Percentiles rank a stretch among this genome's conserved stretches.
These are phyloP conservation scores for Neofusicoccum sp. DNA, from an alignment of 2,329 filamentous ascomycete species.

Conservation along the genomic window DNA sequence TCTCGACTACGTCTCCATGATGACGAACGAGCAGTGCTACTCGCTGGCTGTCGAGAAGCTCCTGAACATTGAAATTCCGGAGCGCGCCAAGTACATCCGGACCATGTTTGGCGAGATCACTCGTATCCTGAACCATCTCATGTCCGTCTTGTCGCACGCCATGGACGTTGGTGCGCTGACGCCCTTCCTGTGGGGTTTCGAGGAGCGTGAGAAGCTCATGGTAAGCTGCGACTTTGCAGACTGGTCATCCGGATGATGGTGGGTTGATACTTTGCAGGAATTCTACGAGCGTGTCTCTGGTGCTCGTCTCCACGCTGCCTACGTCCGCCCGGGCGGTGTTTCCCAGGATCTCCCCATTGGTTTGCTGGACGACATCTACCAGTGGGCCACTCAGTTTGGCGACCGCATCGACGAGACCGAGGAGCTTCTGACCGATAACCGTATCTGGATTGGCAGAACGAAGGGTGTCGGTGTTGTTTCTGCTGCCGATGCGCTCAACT, in stretches of 20 bases:
- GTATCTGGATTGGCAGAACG: conserved; percentile 96
- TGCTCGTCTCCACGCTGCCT: conserved; percentile 94
- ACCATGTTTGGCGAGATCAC: conserved; percentile 96
- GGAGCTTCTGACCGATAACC: conserved; percentile 97
- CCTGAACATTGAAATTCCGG: conserved; percentile 92
- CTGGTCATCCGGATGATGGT: not conserved
- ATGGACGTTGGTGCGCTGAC: conserved; percentile 99
- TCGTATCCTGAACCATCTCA: conserved; percentile 91
- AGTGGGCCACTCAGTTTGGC: conserved; percentile 98
- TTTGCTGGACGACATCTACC: conserved; percentile 97
- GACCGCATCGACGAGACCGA: conserved; percentile 99
- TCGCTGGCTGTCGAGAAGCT: conserved; percentile 96
- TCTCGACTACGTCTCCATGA: conserved; percentile 99
- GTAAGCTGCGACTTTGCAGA: conserved; percentile 55
- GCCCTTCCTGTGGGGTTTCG: conserved; percentile 98
- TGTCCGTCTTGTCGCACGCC: conserved; percentile 95
- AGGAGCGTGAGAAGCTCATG: conserved; percentile 99
- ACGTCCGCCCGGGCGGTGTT: conserved; percentile 94
- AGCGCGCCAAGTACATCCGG: conserved; percentile 94
- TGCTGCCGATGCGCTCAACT: conserved; percentile 93
- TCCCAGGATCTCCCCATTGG: conserved; percentile 93
- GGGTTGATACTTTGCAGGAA: conserved; percentile 63
- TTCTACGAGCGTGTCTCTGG: conserved; percentile 99
- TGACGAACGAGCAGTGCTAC: conserved; percentile 99
- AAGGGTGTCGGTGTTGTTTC: conserved; percentile 89